Evolutionary conservation across 352 stramenopile genomes (phyloP), one percentile per base, ranked within the genome.

Genomic region (Globisporangium paddicum): DNA sequence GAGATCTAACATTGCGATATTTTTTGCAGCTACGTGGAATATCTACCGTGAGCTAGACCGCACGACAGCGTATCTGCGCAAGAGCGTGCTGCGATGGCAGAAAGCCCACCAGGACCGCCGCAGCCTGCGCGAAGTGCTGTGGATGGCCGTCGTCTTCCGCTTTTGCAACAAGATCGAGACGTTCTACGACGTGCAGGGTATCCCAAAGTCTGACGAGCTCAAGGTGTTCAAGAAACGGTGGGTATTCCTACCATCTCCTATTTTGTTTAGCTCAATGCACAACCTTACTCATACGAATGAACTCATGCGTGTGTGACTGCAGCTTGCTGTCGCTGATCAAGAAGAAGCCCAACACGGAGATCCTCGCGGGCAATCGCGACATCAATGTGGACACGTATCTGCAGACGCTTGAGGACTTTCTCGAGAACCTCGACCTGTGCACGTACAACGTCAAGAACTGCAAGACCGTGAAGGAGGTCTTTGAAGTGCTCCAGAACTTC

Each of bases 131-230:
- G 81, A 91, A 61, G 78, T 90, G 26, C 62, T 93, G 55, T 93
- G 83, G 83, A 90, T 90, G 78, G 69, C 83, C 6, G 76, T 89
- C 5, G 76, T 86, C 18, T 93, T 93, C 50, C 80, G 83, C 28
- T 88, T 78, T 62, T 91, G 83, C 67, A 91, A 91, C 66, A 82
- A 85, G 67, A 69, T 93, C 23, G 79, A 93, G 67, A 93, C 77
- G 13, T 90, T 93, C 65, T 64, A 93, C 60, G 82, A 86, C 53
- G 68, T 86, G 3, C 81, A 90, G 54, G 83, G 81, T 21, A 90
- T 91, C 42, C 83, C 83, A 30, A 86, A 71, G 55, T 90, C 83
- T 2, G 81, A 93, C 49, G 64, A 72, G 16, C 90, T 90, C 30
- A 51, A 61, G 21, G 34, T 58, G 2, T 93, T 93, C 62, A 82